Evolutionary conservation across 441 rosid genomes (phyloP).

Genomic region (Aquilaria agallochum): DNA sequence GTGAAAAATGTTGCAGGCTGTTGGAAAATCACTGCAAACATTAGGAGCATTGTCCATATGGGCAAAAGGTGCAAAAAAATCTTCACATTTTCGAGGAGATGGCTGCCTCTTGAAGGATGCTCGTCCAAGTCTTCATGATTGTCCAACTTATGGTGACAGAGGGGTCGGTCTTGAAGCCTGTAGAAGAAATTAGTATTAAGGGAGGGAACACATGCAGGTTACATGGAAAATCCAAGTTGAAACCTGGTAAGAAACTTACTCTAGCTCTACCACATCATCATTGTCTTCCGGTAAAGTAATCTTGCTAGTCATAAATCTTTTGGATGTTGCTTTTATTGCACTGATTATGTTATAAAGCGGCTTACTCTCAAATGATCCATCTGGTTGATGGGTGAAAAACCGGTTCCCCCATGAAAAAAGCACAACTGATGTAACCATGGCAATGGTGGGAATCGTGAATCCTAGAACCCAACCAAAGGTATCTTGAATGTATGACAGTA

Average conservation of each 20-base stretch:
- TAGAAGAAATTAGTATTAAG: conserved; percentile 6
- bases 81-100: conserved; percentile 35
- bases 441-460: conserved; percentile 73
- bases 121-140: conserved; percentile 15
- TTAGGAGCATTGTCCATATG: conserved; percentile 86
- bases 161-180: conserved; percentile 83
- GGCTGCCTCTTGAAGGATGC: conserved; percentile 17
- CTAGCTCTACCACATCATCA: conserved; percentile 51
- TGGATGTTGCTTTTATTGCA: conserved; percentile 31
- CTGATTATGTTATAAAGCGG: conserved; percentile 25
- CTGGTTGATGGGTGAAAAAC: conserved; percentile 38
- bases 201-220: conserved; percentile 10
- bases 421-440: conserved; percentile 45
- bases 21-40: conserved; percentile 86
- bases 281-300: conserved; percentile 38
- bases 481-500: conserved; percentile 90
- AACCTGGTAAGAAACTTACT: conserved; percentile 42
- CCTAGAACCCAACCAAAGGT: conserved; percentile 91
- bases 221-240: background rate
- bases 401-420: conserved; percentile 54
- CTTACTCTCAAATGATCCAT: conserved; percentile 11
- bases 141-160: conserved; percentile 38
- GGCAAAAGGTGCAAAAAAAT: conserved; percentile 61
- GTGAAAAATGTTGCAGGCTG: conserved; percentile 90
- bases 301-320: conserved; percentile 23